Base-by-base conservation (phyloP, 2,329 filamentous ascomycete genomes). In the Neonectria coccinea region DNA sequence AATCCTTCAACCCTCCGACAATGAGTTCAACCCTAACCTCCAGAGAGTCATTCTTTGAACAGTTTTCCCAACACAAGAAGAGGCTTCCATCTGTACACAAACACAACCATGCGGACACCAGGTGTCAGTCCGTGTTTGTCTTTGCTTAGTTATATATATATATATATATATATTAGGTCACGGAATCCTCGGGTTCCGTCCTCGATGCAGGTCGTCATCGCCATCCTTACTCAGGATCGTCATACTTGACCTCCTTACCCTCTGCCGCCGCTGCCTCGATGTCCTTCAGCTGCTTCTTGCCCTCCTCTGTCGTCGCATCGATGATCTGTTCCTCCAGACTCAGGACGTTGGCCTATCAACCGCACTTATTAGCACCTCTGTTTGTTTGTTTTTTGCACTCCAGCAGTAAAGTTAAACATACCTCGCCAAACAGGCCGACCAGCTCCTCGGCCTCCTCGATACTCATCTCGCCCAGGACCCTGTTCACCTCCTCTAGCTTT, bases 241-340 rank as follows among this genome's bases (percentile, higher is more conserved):
- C 66, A 20, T 71, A 67, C 18, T 75, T 68, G 18, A 67, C 67
- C 58, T 73, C 73, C 11, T 67, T 72, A 36, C 74, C 74, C 6
- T 72, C 76, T 16, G 71, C 71, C 16, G 78, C 76, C 45, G 79
- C 79, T 27, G 86, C 84, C 77, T 93, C 90, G 65, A 97, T 86
- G 69, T 94, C 88, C 80, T 92, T 91, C 72, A 95, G 84, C 75
- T 90, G 89, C 77, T 90, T 88, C 82, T 91, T 87, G 3, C 94
- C 94, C 77, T 96, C 90, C 75, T 94, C 91, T 2, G 95, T 97
- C 50, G 94, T 99, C 1, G 94, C 93, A 80, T 99, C 96, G 71
- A 99, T 97, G 56, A 99, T 93, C 54, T 97, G 90, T 75, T 97
- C 90, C 78, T 98, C 94, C 55, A 99, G 79, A 77, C 92, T 97